Base-by-base conservation (phyloP, 208 protist genomes). In the Acanthamoeba healyi region DNA sequence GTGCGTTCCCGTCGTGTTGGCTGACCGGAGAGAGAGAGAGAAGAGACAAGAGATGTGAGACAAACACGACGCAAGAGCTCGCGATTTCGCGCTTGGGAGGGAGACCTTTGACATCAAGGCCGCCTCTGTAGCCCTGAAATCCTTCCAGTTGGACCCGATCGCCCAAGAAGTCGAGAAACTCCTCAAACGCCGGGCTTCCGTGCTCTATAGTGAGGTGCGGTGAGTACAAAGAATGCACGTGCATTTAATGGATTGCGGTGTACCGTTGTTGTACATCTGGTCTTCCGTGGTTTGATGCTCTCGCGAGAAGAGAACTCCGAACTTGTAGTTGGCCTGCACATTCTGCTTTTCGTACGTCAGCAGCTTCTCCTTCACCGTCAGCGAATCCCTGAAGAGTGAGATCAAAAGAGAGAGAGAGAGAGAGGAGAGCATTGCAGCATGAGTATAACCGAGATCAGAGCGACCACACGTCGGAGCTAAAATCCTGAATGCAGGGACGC, bases 251-350 rank as follows among this genome's bases (percentile, higher is more conserved):
- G n/a, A n/a, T n/a, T n/a, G n/a, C n/a, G 14, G 0, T 12, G n/a
- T 89, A 89, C 87, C 56, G 22, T 92, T 92, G 46, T 92, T 92
- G 61, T 92, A 92, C 87, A 92, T 92, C 32, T 92, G 58, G 36
- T 92, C 87, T n/a, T 92, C 87, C 15, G 51, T 77, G 34, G 24
- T 40, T 26, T 92, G 87, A 22, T 51, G 26, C n/a, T 92, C 87
- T 54, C 46, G 36, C 29, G 42, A 92, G 44, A 77, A 92, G 0
- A 92, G 61, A 24, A 92, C 58, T 9, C 87, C 87, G 79, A 92
- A 92, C 44, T 92, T 92, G 61, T 92, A 77, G 87, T 92, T 67
- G 9, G 36, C 61, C 40, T 67, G 61, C 12, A 92, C 46, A 38
- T 61, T 67, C 44, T 92, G 36, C 32, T 92, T 56, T 58, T 92